Evolutionary conservation across 2,329 filamentous ascomycete species (phyloP).

Genomic region (Talaromyces sp.): DNA sequence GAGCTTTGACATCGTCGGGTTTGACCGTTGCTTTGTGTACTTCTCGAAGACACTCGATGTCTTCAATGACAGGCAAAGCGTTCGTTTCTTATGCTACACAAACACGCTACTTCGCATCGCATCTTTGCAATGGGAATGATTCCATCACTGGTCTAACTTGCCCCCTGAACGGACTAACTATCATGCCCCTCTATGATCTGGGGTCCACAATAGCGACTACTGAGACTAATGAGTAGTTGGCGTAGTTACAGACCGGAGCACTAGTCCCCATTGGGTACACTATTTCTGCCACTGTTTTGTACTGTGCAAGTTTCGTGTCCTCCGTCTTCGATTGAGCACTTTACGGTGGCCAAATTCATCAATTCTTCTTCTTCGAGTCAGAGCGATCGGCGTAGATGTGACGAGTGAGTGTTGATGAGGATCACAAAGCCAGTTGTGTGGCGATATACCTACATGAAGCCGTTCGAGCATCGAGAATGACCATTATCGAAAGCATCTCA

Average conservation of each 20-base stretch:
- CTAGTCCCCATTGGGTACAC: not conserved
- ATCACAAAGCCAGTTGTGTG: not conserved
- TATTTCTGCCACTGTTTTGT: slow-evolving; percentile 8
- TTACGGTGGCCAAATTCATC: not conserved
- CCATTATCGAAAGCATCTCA: not conserved
- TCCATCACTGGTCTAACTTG: not conserved
- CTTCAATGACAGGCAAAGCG: not conserved
- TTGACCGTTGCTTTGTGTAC: not conserved
- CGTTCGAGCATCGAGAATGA: not conserved
- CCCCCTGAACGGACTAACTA: not conserved
- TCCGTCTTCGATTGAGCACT: not conserved
- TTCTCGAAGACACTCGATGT: not conserved
- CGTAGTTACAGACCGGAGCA: not conserved
- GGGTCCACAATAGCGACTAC: slow-evolving; percentile 1
- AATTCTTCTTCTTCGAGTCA: not conserved
- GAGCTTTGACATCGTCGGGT: not conserved
- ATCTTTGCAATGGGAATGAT: not conserved
- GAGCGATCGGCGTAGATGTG: not conserved
- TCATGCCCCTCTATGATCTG: slow-evolving; percentile 2
- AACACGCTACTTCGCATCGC: not conserved
- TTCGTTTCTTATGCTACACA: not conserved
- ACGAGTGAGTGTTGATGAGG: not conserved
- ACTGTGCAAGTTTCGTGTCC: not conserved
- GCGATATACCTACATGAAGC: not conserved
- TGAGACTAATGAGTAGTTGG: not conserved